phyloP scores from a whole-genome alignment of 163 green algal genomes.

The Scenedesmus sp. region DNA sequence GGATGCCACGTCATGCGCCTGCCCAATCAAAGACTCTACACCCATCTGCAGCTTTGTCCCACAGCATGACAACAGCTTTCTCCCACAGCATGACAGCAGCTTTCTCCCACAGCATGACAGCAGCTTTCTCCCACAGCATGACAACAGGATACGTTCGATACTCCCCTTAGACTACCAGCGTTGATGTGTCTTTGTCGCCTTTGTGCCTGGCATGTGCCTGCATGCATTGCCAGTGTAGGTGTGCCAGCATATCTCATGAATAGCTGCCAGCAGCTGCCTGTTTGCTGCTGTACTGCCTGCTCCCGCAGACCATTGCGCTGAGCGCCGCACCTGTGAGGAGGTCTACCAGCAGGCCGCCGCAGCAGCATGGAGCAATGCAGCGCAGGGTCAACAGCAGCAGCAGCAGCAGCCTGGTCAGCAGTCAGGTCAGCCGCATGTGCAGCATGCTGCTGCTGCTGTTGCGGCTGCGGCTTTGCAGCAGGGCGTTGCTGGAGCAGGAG shows the following conservation, averaged over 20 bases:
- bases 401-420: not conserved
- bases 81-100: too few species aligned
- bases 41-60: too few species aligned
- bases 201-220: too few species aligned
- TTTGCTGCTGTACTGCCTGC: not conserved
- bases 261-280: too few species aligned
- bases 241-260: too few species aligned
- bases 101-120: too few species aligned
- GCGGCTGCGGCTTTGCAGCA: not conserved
- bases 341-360: slow-evolving; percentile 43
- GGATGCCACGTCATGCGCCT: not conserved
- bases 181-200: not conserved
- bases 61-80: too few species aligned
- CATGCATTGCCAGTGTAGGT: not conserved
- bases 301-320: slow-evolving; percentile 43
- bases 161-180: too few species aligned
- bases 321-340: slow-evolving; percentile 1
- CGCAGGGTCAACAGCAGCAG: not conserved
- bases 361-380: slow-evolving; percentile 28
- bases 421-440: not conserved
- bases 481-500: not conserved
- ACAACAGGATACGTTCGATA: too few species aligned
- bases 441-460: not conserved
- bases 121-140: too few species aligned
- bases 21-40: too few species aligned